Evolutionary conservation across 768 basidiomycete genomes (phyloP).

Genomic region (Daedaleopsis nitida): DNA sequence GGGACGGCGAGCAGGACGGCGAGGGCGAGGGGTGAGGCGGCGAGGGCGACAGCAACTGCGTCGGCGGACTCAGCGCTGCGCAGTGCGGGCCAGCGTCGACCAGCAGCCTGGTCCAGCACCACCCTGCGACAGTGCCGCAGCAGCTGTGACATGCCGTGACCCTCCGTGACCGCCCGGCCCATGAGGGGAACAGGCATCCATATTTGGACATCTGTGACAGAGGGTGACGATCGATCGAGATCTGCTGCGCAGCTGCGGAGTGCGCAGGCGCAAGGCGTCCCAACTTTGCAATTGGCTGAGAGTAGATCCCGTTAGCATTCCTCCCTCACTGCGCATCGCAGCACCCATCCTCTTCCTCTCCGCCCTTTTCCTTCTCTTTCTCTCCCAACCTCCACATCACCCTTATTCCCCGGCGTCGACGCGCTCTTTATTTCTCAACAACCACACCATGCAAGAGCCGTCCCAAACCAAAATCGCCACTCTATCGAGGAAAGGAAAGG

Average conservation of each 20-base stretch:
- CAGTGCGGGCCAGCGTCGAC: too few species aligned
- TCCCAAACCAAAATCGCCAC: slow-evolving; percentile 18
- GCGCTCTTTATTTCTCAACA: not conserved
- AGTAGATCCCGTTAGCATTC: slow-evolving; percentile 22
- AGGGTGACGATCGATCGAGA: slow-evolving; percentile 23
- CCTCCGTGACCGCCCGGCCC: not conserved
- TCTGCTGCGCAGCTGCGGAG: slow-evolving; percentile 28
- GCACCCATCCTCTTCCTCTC: slow-evolving; percentile 18
- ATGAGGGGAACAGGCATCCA: not conserved
- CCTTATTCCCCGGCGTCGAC: slow-evolving; percentile 5
- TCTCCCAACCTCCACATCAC: slow-evolving; percentile 9
- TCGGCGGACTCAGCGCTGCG: slow-evolving; percentile 1
- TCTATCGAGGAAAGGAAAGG: slow-evolving; percentile 35
- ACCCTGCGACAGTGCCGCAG: slow-evolving; percentile 2
- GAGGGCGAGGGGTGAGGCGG: not conserved
- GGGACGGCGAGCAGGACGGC: not conserved
- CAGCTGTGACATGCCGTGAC: slow-evolving; percentile 5
- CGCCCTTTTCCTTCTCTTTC: slow-evolving; percentile 4
- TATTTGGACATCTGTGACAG: slow-evolving; percentile 2
- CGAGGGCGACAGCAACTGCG: not conserved
- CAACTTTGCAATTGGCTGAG: slow-evolving; percentile 17
- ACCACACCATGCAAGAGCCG: slow-evolving; percentile 26
- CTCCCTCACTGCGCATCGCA: slow-evolving; percentile 25
- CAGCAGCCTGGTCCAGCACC: too few species aligned
- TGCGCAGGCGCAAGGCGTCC: slow-evolving; percentile 15